phyloP scores from a whole-genome alignment of 768 basidiomycete species.

The Neoboletus magnificus region DNA sequence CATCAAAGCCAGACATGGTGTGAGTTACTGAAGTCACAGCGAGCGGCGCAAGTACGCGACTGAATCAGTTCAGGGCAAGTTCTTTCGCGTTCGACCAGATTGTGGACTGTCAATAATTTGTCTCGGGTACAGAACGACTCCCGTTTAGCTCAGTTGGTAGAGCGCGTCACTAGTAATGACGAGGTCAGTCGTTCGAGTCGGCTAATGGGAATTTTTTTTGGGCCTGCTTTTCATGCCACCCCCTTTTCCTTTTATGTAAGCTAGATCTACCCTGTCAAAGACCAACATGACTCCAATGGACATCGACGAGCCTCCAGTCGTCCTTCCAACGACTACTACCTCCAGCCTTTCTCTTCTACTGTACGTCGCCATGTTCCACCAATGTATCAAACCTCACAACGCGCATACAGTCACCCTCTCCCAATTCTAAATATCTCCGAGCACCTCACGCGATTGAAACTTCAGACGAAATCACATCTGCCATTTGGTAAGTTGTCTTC shows the following conservation, averaged over 20 bases:
- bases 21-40: not conserved
- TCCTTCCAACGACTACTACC: conserved; percentile 64
- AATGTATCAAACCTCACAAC: conserved; percentile 11
- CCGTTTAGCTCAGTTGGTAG: conserved; percentile 49
- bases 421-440: conserved; percentile 97
- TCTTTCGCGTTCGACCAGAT: conserved; percentile 24
- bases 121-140: not conserved
- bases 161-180: conserved; percentile 49
- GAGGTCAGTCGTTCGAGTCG: conserved; percentile 43
- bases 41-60: conserved; percentile 10
- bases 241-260: conserved; percentile 7
- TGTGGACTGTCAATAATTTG: not conserved
- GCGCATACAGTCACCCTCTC: conserved; percentile 74
- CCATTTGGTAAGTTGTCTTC: conserved; percentile 58
- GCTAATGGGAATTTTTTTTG: conserved; percentile 37
- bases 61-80: conserved; percentile 25
- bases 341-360: conserved; percentile 74
- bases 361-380: conserved; percentile 39
- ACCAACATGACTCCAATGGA: conserved; percentile 61
- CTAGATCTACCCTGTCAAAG: not conserved
- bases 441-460: conserved; percentile 81
- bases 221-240: not conserved
- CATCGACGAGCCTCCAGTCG: conserved; percentile 72
- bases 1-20: conserved; percentile 85
- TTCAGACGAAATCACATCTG: conserved; percentile 57